These are phyloP conservation scores for Rubroboletus satanas DNA, from an alignment of 768 basidiomycete species.

Conservation along the genomic window DNA sequence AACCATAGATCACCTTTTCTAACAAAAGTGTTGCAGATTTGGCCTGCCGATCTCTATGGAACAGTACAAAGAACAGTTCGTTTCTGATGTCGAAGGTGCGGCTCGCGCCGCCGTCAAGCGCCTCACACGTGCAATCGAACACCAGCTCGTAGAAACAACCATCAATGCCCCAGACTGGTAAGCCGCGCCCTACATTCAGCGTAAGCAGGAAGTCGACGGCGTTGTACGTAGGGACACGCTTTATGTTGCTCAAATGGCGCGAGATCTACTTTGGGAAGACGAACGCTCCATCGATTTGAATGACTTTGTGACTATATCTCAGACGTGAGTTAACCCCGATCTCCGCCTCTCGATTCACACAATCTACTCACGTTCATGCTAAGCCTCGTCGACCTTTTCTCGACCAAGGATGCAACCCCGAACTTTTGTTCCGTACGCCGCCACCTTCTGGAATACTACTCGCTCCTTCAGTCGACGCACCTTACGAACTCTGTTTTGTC, in stretches of 20 bases:
- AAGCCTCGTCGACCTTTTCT: conserved; percentile 87
- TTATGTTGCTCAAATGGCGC: conserved; percentile 86
- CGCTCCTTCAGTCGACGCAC: conserved; percentile 73
- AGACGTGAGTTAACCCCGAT: conserved; percentile 64
- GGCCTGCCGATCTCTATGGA: conserved; percentile 77
- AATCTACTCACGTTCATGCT: conserved; percentile 24
- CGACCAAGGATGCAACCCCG: conserved; percentile 57
- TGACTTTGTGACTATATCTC: conserved; percentile 80
- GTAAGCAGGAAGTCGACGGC: conserved; percentile 16
- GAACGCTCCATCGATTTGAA: conserved; percentile 73
- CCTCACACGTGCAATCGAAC: conserved; percentile 72
- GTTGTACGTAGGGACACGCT: conserved; percentile 71
- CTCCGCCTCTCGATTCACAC: conserved; percentile 14
- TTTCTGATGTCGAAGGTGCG: conserved; percentile 61
- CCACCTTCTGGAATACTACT: conserved; percentile 82
- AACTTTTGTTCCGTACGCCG: conserved; percentile 61
- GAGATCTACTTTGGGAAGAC: conserved; percentile 88
- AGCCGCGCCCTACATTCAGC: conserved; percentile 25
- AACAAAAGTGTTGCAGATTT: conserved; percentile 50
- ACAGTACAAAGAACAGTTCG: conserved; percentile 72
- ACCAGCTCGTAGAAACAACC: conserved; percentile 66
- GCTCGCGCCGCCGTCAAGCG: conserved; percentile 81
- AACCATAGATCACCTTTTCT: conserved; percentile 7
- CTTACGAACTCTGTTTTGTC: conserved; percentile 85
- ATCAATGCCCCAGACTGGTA: conserved; percentile 96